phyloP scores from a whole-genome alignment of 805 yeast species.

The Starmerella etchellsii region DNA sequence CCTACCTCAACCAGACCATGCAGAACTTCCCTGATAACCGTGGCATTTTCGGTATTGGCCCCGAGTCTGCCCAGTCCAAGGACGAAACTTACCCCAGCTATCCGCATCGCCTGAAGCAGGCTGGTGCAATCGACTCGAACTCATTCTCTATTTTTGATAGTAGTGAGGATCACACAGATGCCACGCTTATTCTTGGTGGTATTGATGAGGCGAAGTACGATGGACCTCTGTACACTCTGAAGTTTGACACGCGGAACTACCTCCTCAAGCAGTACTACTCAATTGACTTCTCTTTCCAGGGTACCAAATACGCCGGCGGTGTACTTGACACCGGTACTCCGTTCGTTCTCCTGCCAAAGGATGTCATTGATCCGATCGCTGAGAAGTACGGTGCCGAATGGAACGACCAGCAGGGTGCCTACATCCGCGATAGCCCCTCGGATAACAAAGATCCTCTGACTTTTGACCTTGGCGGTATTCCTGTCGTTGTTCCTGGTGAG shows the following conservation, averaged over 20 bases:
- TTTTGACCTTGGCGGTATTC: slow-evolving; percentile 16
- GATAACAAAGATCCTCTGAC: slow-evolving; percentile 3
- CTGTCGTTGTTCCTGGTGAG: slow-evolving; percentile 16
- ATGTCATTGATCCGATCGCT: slow-evolving; percentile 7
- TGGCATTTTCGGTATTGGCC: slow-evolving; percentile 27
- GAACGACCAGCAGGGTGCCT: not conserved
- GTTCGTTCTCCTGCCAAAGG: slow-evolving; percentile 33
- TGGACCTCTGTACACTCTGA: slow-evolving; percentile 28
- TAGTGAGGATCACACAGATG: slow-evolving; percentile 16
- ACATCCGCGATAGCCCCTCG: not conserved
- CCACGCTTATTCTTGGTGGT: slow-evolving; percentile 33
- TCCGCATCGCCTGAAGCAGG: slow-evolving; percentile 23
- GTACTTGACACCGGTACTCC: slow-evolving; percentile 44
- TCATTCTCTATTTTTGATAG: slow-evolving; percentile 35
- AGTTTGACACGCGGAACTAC: slow-evolving; percentile 10
- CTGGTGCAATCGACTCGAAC: slow-evolving; percentile 30
- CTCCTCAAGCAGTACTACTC: slow-evolving; percentile 2
- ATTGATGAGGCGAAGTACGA: slow-evolving; percentile 31
- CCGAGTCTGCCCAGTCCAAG: slow-evolving; percentile 23
- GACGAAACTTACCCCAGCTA: slow-evolving; percentile 20
- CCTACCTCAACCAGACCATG: slow-evolving; percentile 52
- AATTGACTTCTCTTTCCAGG: slow-evolving; percentile 5
- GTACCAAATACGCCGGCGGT: slow-evolving; percentile 6
- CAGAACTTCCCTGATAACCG: slow-evolving; percentile 39
- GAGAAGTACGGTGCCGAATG: slow-evolving; percentile 7